phyloP scores from a whole-genome alignment of 441 rosid species.

The Pelargonium australe region DNA sequence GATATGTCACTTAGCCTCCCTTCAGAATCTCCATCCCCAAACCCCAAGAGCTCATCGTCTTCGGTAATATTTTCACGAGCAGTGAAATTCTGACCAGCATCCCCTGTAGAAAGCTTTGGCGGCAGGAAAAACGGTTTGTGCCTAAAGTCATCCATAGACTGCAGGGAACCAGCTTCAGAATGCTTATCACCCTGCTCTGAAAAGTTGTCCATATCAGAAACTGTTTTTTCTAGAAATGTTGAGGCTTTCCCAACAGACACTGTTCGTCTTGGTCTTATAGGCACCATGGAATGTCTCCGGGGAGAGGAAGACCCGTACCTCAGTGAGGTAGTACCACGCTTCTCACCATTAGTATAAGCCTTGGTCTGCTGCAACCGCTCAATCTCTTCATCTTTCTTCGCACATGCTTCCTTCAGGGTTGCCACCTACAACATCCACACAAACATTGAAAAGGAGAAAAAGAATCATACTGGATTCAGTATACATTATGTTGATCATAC shows the following conservation, averaged over 20 bases:
- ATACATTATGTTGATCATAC: neutral
- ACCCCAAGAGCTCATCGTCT: conserved; percentile 66
- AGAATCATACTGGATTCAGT: neutral
- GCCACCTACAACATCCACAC: conserved; percentile 46
- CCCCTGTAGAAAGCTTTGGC: conserved; percentile 33
- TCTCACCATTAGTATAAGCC: conserved; percentile 16
- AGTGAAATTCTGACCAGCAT: conserved; percentile 24
- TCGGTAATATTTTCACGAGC: conserved; percentile 26
- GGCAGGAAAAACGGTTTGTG: conserved; percentile 27
- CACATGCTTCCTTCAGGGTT: conserved; percentile 59
- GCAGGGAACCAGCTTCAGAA: conserved; percentile 68
- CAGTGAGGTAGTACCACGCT: conserved; percentile 13
- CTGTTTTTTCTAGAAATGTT: conserved; percentile 30
- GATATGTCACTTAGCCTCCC: conserved; percentile 96
- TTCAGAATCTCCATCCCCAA: conserved; percentile 65
- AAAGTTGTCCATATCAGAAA: conserved; percentile 47
- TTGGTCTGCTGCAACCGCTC: conserved; percentile 39
- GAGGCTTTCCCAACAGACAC: conserved; percentile 29
- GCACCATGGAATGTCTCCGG: conserved; percentile 41
- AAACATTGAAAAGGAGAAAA: neutral
- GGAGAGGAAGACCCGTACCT: conserved; percentile 49
- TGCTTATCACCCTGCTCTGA: conserved; percentile 50
- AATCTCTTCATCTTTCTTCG: conserved; percentile 76
- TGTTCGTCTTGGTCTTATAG: conserved; percentile 32
- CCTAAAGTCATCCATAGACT: conserved; percentile 42